These are phyloP conservation scores for Plasmodium gallinaceum DNA, from an alignment of 169 alveolate species.

Conservation along the genomic window DNA sequence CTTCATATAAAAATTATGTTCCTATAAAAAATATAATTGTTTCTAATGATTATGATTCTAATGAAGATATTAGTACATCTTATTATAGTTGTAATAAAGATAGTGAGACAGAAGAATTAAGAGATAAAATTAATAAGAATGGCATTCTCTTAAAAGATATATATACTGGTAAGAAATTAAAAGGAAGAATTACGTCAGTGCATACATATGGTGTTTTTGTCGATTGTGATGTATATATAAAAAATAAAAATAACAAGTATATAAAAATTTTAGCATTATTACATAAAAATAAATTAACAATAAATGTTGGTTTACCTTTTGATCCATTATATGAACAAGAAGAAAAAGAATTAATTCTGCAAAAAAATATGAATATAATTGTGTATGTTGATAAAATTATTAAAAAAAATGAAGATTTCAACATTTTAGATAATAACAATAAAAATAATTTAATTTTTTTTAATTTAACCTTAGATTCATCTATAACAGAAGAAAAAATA, in stretches of 20 bases:
- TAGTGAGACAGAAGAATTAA: constrained; percentile 47
- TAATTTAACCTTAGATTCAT: constrained; percentile 74
- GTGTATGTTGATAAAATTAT: constrained; percentile 77
- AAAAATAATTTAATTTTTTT: constrained; percentile 57
- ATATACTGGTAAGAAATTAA: constrained; percentile 66
- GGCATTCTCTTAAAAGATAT: constrained; percentile 59
- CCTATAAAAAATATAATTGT: constrained; percentile 67
- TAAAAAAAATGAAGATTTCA: neutral
- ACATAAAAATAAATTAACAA: constrained; percentile 75
- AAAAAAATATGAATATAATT: constrained; percentile 75
- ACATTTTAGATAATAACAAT: no score
- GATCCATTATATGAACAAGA: constrained; percentile 59
- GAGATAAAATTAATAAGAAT: constrained; percentile 26
- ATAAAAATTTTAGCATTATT: constrained; percentile 49
- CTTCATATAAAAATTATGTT: constrained; percentile 74
- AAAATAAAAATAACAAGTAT: constrained; percentile 24
- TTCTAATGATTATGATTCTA: constrained; percentile 1
- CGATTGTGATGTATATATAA: constrained; percentile 74
- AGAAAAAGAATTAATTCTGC: constrained; percentile 67
- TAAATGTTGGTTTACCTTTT: constrained; percentile 72
- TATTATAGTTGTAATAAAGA: neutral
- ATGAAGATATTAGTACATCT: neutral
- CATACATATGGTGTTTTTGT: constrained; percentile 73
- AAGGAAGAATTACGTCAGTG: constrained; percentile 75
- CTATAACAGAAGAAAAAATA: constrained; percentile 78